Conservation (phyloP, 2,329 filamentous ascomycete genomes). For the Onygenales sp. region DNA sequence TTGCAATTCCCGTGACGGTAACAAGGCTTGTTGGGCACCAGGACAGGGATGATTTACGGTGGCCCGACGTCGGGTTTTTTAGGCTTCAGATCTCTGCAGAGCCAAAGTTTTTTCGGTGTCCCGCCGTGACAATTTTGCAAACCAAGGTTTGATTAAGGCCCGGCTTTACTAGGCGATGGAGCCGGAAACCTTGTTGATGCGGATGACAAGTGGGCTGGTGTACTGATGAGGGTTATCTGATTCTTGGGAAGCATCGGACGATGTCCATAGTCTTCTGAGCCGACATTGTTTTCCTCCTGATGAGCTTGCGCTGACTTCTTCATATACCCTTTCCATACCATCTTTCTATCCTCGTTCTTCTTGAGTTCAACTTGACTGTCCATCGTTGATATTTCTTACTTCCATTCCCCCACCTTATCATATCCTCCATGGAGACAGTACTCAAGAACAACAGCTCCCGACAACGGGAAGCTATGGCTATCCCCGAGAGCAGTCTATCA, state of each 20-base stretch:
- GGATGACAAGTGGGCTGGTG: background rate
- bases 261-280: background rate
- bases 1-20: background rate
- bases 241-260: background rate
- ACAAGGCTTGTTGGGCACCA: background rate
- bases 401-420: background rate
- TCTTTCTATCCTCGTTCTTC: background rate
- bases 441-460: conserved; percentile 1
- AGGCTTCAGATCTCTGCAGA: background rate
- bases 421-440: conserved; percentile 2
- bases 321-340: background rate
- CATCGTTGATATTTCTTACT: background rate
- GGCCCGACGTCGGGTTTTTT: background rate
- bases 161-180: background rate
- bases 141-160: background rate
- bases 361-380: background rate
- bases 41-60: background rate
- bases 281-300: background rate
- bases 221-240: background rate
- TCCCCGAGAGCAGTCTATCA: background rate
- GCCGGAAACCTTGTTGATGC: background rate
- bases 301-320: background rate
- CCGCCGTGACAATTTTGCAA: background rate
- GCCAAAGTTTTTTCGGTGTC: background rate
- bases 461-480: background rate